Evolutionary conservation across 2,329 filamentous ascomycete genomes (phyloP).

Genomic region (Hymenoscyphus fraxineus): DNA sequence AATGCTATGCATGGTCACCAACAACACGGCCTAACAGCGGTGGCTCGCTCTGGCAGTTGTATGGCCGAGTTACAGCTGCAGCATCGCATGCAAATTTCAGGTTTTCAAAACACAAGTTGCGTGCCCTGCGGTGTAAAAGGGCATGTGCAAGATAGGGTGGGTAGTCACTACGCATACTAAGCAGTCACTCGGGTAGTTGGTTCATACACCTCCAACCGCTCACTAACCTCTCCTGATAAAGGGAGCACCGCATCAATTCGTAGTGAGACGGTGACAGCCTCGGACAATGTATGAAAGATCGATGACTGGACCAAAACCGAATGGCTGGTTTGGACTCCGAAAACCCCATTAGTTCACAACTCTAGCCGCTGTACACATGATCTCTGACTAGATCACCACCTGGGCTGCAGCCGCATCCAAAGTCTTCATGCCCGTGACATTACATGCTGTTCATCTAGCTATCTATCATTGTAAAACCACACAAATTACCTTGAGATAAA

Average conservation of each 20-base stretch:
- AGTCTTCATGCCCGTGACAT: not conserved
- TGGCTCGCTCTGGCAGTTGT: not conserved
- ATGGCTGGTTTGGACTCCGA: constrained; percentile 9
- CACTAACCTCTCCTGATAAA: not conserved
- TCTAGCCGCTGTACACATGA: constrained; percentile 3
- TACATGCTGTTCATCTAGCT: not conserved
- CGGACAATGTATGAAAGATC: not conserved
- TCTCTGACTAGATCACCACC: constrained; percentile 13
- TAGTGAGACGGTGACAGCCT: constrained; percentile 1
- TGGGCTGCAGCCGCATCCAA: constrained; percentile 10
- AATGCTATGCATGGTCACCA: not conserved
- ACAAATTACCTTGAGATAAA: not conserved
- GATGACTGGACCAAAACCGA: constrained; percentile 9
- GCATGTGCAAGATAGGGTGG: not conserved
- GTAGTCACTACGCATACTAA: not conserved
- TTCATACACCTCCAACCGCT: not conserved
- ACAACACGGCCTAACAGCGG: not conserved
- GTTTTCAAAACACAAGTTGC: not conserved
- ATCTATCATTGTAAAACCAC: constrained; percentile 2
- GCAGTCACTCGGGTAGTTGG: not conserved
- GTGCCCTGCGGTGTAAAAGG: not conserved
- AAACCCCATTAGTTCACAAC: not conserved
- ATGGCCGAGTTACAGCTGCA: not conserved
- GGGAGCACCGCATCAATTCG: not conserved
- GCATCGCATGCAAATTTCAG: not conserved